A percentile compares a stretch with the other conserved stretches of the same genome.
phyloP scores from a whole-genome alignment of 805 yeast species.

The Hanseniaspora thailandica region DNA sequence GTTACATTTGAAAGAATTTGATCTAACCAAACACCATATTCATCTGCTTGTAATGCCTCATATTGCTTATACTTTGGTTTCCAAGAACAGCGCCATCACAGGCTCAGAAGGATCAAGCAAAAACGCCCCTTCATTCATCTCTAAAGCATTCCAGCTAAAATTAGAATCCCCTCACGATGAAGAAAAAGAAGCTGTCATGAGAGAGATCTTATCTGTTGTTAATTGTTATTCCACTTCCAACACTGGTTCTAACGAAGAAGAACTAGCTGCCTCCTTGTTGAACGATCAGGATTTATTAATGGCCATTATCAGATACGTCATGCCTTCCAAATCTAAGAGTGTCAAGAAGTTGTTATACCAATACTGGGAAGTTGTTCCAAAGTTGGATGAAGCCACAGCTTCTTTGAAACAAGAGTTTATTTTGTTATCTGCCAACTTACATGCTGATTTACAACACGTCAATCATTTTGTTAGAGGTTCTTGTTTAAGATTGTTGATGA shows the following conservation, averaged over 20 bases:
- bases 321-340: constrained; percentile 88
- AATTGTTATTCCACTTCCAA: constrained; percentile 10
- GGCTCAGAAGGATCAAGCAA: constrained; percentile 7
- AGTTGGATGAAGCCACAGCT: constrained; percentile 64
- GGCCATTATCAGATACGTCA: constrained; percentile 93
- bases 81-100: constrained; percentile 10
- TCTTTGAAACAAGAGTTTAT: constrained; percentile 97
- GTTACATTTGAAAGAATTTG: too few species aligned
- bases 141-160: constrained; percentile 11
- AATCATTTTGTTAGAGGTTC: constrained; percentile 95
- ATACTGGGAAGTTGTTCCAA: constrained; percentile 97
- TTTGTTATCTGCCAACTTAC: constrained; percentile 93
- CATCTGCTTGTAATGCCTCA: constrained; percentile 2
- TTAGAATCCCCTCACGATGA: constrained; percentile 10
- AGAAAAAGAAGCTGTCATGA: constrained; percentile 12
- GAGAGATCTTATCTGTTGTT: constrained; percentile 13
- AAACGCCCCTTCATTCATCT: constrained; percentile 12
- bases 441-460: constrained; percentile 94
- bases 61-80: constrained; percentile 12
- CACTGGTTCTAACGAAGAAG: constrained; percentile 14
- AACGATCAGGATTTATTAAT: constrained; percentile 48
- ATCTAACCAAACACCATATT: not conserved
- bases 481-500: constrained; percentile 81
- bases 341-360: constrained; percentile 85
- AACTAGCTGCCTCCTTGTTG: constrained; percentile 11